Percentiles rank a stretch among this genome's conserved stretches.
Evolutionary conservation across 768 basidiomycete genomes (phyloP).

Genomic region (Leccinum subgranulosum): DNA sequence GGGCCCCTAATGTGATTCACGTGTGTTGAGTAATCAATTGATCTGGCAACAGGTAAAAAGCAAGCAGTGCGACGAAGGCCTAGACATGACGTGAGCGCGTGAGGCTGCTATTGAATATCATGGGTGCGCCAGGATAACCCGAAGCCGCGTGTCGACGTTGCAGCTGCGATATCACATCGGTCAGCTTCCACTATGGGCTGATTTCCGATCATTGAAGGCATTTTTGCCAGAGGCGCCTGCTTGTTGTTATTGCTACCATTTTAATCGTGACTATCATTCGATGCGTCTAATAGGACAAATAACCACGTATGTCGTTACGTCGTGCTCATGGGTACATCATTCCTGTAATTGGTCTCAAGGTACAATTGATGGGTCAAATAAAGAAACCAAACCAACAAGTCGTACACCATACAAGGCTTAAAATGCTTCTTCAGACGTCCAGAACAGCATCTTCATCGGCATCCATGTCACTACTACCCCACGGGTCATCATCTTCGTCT

Average conservation of each 20-base stretch:
- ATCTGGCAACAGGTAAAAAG: neutral
- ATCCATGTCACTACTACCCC: constrained; percentile 19
- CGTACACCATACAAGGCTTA: constrained; percentile 10
- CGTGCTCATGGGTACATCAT: neutral
- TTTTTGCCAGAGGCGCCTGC: neutral
- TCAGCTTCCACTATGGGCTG: neutral
- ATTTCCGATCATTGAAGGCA: neutral
- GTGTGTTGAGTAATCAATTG: neutral
- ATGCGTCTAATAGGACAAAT: neutral
- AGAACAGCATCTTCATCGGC: constrained; percentile 17
- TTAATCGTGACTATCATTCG: neutral
- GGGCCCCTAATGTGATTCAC: neutral
- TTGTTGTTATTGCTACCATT: neutral
- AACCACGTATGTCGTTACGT: neutral
- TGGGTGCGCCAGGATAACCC: neutral
- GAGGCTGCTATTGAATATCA: neutral
- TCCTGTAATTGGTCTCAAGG: constrained; percentile 9
- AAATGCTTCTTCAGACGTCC: constrained; percentile 16
- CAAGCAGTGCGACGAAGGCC: neutral
- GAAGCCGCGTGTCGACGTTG: neutral
- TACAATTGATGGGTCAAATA: constrained; percentile 20
- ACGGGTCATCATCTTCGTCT: constrained; percentile 19
- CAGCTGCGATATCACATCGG: neutral
- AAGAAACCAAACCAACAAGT: constrained; percentile 21
- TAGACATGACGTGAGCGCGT: neutral